Percentiles rank a stretch among this genome's conserved stretches.
Evolutionary conservation across 116 monocot genomes (phyloP).

Genomic region (Cymodocea nodosa): DNA sequence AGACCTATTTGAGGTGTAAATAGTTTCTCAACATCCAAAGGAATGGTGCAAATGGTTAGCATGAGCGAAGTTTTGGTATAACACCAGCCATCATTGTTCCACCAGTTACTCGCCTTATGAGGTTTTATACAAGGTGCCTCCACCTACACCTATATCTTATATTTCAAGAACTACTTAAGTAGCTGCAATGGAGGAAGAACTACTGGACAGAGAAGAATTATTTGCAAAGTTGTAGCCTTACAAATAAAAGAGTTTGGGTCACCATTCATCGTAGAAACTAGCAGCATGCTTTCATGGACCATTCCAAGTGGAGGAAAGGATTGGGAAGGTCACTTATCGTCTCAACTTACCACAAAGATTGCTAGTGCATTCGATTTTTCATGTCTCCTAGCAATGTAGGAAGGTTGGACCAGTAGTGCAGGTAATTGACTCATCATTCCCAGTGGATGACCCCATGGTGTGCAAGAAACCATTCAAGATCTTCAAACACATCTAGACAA

Average conservation of each 20-base stretch:
- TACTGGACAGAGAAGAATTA: neutral
- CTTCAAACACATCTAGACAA: too few relatives aligned
- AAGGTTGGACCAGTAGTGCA: too few relatives aligned
- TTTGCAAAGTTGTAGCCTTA: too few relatives aligned
- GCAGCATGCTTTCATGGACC: neutral
- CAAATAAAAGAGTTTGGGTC: too few relatives aligned
- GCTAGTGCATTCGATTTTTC: neutral
- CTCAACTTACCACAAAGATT: neutral
- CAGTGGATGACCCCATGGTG: too few relatives aligned
- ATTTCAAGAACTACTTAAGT: neutral
- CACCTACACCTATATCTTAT: neutral
- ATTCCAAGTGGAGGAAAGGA: neutral
- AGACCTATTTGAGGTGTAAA: neutral
- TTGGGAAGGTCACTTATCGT: neutral
- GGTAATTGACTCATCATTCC: too few relatives aligned
- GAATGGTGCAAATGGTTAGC: neutral
- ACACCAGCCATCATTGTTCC: neutral
- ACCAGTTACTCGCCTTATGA: conserved; percentile 1
- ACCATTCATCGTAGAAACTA: too few relatives aligned
- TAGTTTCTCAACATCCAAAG: neutral
- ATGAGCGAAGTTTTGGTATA: conserved; percentile 12
- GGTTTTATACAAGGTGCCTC: neutral
- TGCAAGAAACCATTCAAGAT: too few relatives aligned
- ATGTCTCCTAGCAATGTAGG: neutral
- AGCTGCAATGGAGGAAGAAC: neutral